These are phyloP conservation scores for Gossypium turneri DNA, from an alignment of 345 rosid genomes.

Conservation along the genomic window DNA sequence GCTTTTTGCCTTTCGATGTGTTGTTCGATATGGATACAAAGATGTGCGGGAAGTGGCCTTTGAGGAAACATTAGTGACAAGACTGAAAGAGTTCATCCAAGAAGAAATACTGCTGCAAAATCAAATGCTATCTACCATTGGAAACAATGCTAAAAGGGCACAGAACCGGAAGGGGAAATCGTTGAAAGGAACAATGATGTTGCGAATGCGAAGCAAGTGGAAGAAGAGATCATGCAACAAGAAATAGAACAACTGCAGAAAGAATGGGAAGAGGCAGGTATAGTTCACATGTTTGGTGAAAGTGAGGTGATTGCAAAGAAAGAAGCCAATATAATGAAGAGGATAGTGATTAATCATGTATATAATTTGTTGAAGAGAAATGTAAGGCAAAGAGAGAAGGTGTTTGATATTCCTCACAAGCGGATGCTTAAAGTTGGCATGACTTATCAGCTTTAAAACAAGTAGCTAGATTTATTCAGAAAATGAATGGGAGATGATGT, in stretches of 20 bases:
- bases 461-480: background rate
- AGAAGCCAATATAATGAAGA: conserved; percentile 36
- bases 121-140: background rate
- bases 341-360: conserved; percentile 34
- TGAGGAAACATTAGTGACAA: conserved; percentile 27
- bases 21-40: conserved; percentile 47
- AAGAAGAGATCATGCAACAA: conserved; percentile 6
- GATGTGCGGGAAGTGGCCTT: conserved; percentile 30
- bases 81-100: conserved; percentile 30
- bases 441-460: conserved; percentile 42
- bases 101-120: conserved; percentile 5
- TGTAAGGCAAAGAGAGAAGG: conserved; percentile 35
- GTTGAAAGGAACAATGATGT: background rate
- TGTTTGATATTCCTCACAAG: conserved; percentile 25
- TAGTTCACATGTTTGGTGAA: conserved; percentile 51
- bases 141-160: background rate
- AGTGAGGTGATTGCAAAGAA: conserved; percentile 34
- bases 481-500: no score
- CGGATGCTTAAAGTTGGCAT: conserved; percentile 52
- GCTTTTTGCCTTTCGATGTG: conserved; percentile 29
- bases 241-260: conserved; percentile 33
- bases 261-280: conserved; percentile 35
- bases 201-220: background rate
- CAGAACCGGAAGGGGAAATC: background rate
- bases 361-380: conserved; percentile 44